Percentiles rank a stretch among this genome's conserved stretches.
Conservation (phyloP, 345 rosid species). For the Theobroma cacao region DNA sequence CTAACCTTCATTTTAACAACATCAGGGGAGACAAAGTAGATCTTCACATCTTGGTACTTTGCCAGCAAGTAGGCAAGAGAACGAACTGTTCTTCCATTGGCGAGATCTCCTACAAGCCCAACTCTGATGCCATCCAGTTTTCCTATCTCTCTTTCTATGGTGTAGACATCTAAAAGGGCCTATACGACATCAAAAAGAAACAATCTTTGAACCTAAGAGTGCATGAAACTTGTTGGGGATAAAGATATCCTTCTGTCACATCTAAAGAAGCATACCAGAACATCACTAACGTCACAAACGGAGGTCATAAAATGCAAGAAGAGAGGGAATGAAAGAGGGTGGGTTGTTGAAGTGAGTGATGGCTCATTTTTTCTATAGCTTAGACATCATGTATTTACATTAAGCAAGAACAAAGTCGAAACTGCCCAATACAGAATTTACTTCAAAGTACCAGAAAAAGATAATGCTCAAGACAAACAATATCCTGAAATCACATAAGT, state of each 20-base stretch:
- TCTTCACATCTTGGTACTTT: constrained; percentile 74
- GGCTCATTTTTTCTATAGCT: neutral
- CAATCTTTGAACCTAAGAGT: neutral
- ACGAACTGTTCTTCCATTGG: constrained; percentile 92
- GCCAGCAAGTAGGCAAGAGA: constrained; percentile 94
- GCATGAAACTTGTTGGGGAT: neutral
- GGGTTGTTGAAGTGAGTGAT: neutral
- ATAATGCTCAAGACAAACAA: neutral
- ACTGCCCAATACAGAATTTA: neutral
- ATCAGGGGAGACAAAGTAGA: constrained; percentile 84
- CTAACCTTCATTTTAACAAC: constrained; percentile 95
- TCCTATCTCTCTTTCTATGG: constrained; percentile 85
- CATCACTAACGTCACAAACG: neutral
- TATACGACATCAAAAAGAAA: constrained; percentile 21
- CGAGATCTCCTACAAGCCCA: constrained; percentile 96
- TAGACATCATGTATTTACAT: neutral
- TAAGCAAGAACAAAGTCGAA: neutral
- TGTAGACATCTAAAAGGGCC: constrained; percentile 93
- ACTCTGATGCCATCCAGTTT: constrained; percentile 85
- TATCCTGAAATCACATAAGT: neutral
- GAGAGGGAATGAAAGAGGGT: neutral
- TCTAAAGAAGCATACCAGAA: neutral
- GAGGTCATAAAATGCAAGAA: neutral
- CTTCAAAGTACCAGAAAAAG: neutral
- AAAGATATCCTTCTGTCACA: neutral